Evolutionary conservation across 805 yeast genomes (phyloP), one percentile per base, ranked within the genome.

Genomic region (Kazachstania taianensis): DNA sequence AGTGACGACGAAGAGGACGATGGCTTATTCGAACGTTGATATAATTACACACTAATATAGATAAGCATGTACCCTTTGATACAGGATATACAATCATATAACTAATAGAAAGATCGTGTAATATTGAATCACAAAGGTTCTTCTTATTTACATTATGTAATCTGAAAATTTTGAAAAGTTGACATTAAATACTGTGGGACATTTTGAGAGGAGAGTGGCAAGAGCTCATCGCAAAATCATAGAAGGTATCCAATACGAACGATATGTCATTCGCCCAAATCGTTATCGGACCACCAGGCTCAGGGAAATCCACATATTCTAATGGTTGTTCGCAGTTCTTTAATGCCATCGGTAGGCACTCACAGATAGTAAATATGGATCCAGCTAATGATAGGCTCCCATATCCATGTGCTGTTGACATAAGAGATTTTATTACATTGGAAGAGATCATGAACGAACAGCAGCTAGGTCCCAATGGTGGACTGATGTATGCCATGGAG

Each of bases 211-310:
- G n/a, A n/a, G n/a, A n/a, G n/a, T n/a, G n/a, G n/a, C n/a, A n/a
- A n/a, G n/a, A n/a, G n/a, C n/a, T n/a, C n/a, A n/a, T n/a, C n/a
- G n/a, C n/a, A n/a, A n/a, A n/a, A n/a, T n/a, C n/a, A n/a, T n/a
- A n/a, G n/a, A n/a, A n/a, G 12, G 25, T 22, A 9, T n/a, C 3
- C 25, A 9, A 4, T 22, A 9, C 12, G 25, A 26, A 10, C 5
- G 30, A 4, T 13, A 70, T 73, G 78, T 65, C 77, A 7, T 82
- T 82, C 58, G 96, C 94, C 3, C 96, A 92, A 61, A 73, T 92
- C 7, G 87, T 89, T 7, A 85, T 92, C 26, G 99, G 99, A 0
- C 97, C 98, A 0, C 99, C 99, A 1, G 99, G 98, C 1, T 72
- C 94, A 0, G 99, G 99, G 1, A 92, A 92, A 53, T 83, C 96